Evolutionary conservation across 768 basidiomycete species (phyloP), one percentile per base, ranked within the genome.

Genomic region (Mycena capillaripes): DNA sequence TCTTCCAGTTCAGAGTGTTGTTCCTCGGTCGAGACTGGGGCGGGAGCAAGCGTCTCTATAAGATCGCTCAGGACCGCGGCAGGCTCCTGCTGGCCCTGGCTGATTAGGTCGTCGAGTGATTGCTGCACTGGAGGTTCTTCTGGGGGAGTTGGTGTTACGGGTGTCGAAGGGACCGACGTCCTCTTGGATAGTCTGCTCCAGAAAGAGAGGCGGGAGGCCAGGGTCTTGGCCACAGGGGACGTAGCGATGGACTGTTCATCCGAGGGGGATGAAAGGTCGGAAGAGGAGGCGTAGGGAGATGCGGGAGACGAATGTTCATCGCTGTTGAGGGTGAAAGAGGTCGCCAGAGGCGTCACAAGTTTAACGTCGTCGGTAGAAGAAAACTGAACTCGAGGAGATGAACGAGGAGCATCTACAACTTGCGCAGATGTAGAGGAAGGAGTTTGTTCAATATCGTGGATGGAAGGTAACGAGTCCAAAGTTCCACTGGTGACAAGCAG

Each of bases 1-100:
- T 88, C 87, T 76, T 98, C 97, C 11, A 98, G 82, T 76, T 97
- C 93, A 3, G 87, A 85, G 74, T 93, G 88, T 76, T 86, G 89
- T 77, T 94, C 92, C 82, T 93, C 93, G 7, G 82, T 73, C 0
- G 91, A 89, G 1, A 79, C 79, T 2, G 94, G 93, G 11, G 90
- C 80, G 52, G 92, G 90, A 0, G 93, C 91, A 4, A 89, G 88
- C 2, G 88, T 85, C 58, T 88, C 83, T 34, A 94, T 78, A 40
- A 94, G 91, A 9, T 85, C 84, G 27, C 87, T 84, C 30, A 95
- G 80, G 2, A 91, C 87, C 52, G 88, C 87, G 0, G 82, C 79
- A 40, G 91, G 89, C 63, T 86, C 86, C 40, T 85, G 86, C 42
- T 85, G 83, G 12, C 79, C 82, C 48, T 84, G 82, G 27, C 86